These are phyloP conservation scores for Trichoderma guizhouense DNA, from an alignment of 2,329 filamentous ascomycete species.

Conservation along the genomic window DNA sequence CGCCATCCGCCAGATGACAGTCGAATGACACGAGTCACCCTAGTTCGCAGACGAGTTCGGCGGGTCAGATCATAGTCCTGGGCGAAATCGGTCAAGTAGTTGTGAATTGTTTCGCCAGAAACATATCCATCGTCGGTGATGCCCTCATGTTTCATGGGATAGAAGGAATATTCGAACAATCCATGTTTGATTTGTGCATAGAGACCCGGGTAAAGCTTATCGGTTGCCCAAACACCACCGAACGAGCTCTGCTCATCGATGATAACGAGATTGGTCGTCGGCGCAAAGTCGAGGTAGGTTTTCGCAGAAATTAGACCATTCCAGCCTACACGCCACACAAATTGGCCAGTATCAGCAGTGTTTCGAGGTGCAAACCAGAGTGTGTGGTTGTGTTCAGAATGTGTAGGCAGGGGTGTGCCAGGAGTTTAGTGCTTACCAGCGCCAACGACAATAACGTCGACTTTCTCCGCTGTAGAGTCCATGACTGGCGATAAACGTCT, in stretches of 20 bases:
- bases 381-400: not conserved
- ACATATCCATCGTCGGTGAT: conserved; percentile 29
- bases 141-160: conserved; percentile 31
- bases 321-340: not conserved
- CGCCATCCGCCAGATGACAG: conserved; percentile 22
- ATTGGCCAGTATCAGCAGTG: not conserved
- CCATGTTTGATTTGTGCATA: conserved; percentile 34
- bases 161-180: conserved; percentile 35
- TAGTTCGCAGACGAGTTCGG: conserved; percentile 22
- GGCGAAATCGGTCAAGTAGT: conserved; percentile 29
- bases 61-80: conserved; percentile 22
- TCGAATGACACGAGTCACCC: conserved; percentile 19
- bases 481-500: not conserved
- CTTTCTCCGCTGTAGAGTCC: not conserved
- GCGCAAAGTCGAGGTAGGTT: conserved; percentile 28
- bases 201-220: conserved; percentile 30
- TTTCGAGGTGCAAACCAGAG: not conserved
- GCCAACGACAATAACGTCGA: conserved; percentile 20
- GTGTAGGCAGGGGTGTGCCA: not conserved
- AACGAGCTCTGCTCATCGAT: conserved; percentile 26
- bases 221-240: conserved; percentile 28
- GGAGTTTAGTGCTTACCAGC: conserved; percentile 8
- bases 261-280: conserved; percentile 26
- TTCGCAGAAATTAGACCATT: conserved; percentile 26
- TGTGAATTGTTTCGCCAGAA: conserved; percentile 30